phyloP scores from a whole-genome alignment of 2,329 filamentous ascomycete genomes.

The Lasiodiplodia citricola region DNA sequence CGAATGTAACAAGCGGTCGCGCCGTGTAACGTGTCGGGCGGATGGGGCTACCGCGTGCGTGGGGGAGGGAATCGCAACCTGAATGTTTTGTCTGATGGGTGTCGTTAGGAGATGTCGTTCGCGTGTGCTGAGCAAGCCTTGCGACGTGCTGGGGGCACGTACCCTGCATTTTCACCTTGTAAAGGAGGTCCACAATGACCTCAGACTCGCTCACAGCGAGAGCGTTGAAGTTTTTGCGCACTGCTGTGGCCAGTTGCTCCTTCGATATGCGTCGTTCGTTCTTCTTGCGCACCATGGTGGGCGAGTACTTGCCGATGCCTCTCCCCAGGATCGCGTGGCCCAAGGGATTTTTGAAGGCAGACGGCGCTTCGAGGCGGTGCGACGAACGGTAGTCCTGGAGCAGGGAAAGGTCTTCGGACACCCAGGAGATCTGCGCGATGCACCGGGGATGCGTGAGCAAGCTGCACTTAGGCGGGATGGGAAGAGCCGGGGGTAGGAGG shows the following conservation, averaged over 20 bases:
- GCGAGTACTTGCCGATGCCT: conserved; percentile 73
- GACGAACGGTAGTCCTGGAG: conserved; percentile 78
- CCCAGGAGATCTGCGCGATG: conserved; percentile 64
- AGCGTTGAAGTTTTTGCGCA: conserved; percentile 84
- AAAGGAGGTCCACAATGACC: conserved; percentile 78
- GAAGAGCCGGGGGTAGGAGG: neutral
- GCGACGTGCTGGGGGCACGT: conserved; percentile 32
- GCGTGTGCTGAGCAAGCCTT: neutral
- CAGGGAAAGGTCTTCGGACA: conserved; percentile 67
- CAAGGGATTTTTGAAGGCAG: conserved; percentile 65
- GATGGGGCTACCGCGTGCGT: conserved; percentile 30
- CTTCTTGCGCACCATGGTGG: conserved; percentile 73
- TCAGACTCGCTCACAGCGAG: conserved; percentile 81
- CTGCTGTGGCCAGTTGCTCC: conserved; percentile 72
- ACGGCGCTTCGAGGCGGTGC: conserved; percentile 72
- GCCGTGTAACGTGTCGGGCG: conserved; percentile 38
- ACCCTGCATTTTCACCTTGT: conserved; percentile 69
- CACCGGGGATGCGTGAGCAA: neutral
- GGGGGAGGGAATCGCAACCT: conserved; percentile 50
- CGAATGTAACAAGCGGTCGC: conserved; percentile 8
- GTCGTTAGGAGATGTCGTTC: neutral
- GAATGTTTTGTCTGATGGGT: conserved; percentile 52
- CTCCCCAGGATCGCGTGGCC: conserved; percentile 57
- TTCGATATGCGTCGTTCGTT: conserved; percentile 71
- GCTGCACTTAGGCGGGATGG: neutral